phyloP scores from a whole-genome alignment of 2,329 filamentous ascomycete genomes.

The Calonectria pseudoreteaudii region DNA sequence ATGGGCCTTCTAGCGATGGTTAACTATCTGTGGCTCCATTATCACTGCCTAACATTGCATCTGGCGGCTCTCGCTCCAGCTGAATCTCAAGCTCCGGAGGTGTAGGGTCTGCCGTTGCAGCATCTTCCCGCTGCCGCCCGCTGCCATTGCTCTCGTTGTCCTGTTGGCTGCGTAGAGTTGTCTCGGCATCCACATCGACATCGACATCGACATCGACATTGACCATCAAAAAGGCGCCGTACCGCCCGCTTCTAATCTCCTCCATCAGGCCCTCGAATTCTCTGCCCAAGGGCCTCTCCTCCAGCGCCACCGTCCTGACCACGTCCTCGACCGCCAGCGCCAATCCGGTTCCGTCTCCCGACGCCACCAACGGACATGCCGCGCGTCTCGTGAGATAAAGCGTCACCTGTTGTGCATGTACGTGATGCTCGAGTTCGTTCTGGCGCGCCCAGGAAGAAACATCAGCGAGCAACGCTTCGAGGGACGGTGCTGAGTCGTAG shows the following conservation, averaged over 20 bases:
- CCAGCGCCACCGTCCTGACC: constrained; percentile 46
- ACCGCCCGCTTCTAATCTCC: constrained; percentile 16
- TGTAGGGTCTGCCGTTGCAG: not conserved
- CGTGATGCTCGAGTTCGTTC: constrained; percentile 27
- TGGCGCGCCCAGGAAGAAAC: constrained; percentile 27
- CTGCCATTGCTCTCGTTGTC: not conserved
- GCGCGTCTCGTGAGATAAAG: constrained; percentile 29
- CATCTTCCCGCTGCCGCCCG: not conserved
- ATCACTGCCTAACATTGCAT: not conserved
- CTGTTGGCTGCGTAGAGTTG: not conserved
- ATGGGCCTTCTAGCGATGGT: no score
- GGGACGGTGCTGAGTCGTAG: constrained; percentile 28
- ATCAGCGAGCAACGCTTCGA: constrained; percentile 29
- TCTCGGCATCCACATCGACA: constrained; percentile 18
- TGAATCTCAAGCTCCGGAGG: not conserved
- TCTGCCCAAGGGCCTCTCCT: constrained; percentile 37
- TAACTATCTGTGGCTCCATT: not conserved
- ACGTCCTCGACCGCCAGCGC: constrained; percentile 34
- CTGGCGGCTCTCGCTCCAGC: not conserved
- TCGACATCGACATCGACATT: constrained; percentile 33
- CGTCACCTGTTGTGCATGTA: constrained; percentile 29
- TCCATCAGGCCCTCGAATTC: constrained; percentile 41
- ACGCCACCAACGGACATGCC: constrained; percentile 15
- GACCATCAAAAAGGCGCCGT: constrained; percentile 41
- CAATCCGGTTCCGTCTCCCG: constrained; percentile 12